Percentiles rank a stretch among this genome's conserved stretches.
These are phyloP conservation scores for Comarum palustre DNA, from an alignment of 306 rosid genomes.

Conservation along the genomic window DNA sequence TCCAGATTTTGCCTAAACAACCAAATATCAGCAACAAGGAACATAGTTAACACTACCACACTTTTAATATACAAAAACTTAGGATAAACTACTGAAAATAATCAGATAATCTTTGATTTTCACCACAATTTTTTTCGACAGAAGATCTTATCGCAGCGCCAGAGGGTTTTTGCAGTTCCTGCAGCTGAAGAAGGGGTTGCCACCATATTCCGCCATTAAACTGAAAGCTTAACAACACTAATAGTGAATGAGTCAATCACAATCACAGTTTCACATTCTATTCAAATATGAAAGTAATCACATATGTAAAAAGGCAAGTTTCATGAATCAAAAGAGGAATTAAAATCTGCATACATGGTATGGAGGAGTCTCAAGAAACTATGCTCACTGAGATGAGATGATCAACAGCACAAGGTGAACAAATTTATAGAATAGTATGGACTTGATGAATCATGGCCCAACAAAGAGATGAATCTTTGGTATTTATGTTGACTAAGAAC, in stretches of 20 bases:
- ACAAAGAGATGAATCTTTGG: background rate
- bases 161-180: slow-evolving; percentile 34
- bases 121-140: slow-evolving; percentile 35
- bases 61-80: background rate
- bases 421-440: too few relatives aligned
- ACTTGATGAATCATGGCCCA: too few relatives aligned
- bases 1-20: slow-evolving; percentile 37
- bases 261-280: background rate
- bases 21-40: background rate
- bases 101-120: background rate
- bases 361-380: background rate
- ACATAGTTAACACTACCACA: background rate
- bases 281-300: background rate
- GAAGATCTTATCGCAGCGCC: slow-evolving; percentile 29
- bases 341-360: slow-evolving; percentile 4
- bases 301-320: background rate
- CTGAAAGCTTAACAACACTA: background rate
- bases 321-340: background rate
- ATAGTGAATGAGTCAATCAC: background rate
- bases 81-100: background rate
- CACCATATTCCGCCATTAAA: slow-evolving; percentile 21
- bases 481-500: background rate
- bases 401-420: background rate
- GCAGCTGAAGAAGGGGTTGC: slow-evolving; percentile 28
- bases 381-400: background rate